Conservation (phyloP, 805 yeast species). For the Torulaspora indica region DNA sequence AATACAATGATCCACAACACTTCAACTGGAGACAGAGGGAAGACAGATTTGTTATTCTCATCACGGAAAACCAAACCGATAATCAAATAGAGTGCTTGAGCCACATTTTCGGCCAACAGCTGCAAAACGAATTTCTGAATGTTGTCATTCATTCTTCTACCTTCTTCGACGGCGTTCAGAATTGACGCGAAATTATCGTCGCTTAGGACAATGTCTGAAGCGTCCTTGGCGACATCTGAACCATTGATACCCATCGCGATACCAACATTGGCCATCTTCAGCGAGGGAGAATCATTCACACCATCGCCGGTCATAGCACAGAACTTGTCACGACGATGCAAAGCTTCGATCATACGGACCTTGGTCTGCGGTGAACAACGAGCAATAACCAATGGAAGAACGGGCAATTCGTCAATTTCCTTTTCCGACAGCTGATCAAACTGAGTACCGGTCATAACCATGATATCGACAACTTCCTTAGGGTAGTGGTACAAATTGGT, state of each 20-base stretch:
- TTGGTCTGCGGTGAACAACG: constrained; percentile 94
- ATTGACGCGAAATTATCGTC: constrained; percentile 96
- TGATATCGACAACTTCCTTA: constrained; percentile 42
- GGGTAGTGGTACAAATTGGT: constrained; percentile 42
- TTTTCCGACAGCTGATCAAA: constrained; percentile 68
- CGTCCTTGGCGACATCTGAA: constrained; percentile 97
- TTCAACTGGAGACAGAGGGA: constrained; percentile 96
- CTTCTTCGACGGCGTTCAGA: constrained; percentile 89
- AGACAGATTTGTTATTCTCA: constrained; percentile 59
- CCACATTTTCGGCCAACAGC: constrained; percentile 91
- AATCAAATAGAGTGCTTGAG: constrained; percentile 76
- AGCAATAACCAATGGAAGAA: constrained; percentile 82
- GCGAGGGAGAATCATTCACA: constrained; percentile 95
- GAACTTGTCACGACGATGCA: constrained; percentile 83
- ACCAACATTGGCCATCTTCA: constrained; percentile 93
- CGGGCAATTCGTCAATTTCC: constrained; percentile 66
- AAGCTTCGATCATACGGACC: constrained; percentile 81
- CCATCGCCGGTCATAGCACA: constrained; percentile 99
- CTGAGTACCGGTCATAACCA: constrained; percentile 81
- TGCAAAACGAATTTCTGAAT: constrained; percentile 93
- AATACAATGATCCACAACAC: constrained; percentile 93
- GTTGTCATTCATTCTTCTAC: constrained; percentile 92
- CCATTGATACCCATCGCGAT: constrained; percentile 92
- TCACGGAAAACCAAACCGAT: constrained; percentile 83
- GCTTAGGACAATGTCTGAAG: constrained; percentile 94